Evolutionary conservation across 805 yeast species (phyloP).

Genomic region (Teunomyces cretensis): DNA sequence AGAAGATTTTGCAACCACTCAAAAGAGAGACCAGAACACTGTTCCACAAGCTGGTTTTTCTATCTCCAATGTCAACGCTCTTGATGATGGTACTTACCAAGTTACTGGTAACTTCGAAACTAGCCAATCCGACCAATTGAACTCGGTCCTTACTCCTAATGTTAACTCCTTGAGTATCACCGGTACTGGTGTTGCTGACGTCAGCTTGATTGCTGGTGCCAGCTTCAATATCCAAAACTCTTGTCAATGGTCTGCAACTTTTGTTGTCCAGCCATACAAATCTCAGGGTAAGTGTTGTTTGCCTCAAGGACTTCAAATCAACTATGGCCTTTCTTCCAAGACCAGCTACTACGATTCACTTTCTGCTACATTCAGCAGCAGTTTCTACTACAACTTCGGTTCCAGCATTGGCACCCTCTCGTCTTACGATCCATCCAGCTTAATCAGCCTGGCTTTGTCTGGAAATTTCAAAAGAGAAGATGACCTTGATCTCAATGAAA

Average conservation of each 20-base stretch:
- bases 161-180: slow-evolving; percentile 15
- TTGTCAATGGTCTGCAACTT: slow-evolving; percentile 22
- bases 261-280: slow-evolving; percentile 19
- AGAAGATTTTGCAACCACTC: slow-evolving; percentile 8
- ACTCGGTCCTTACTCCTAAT: slow-evolving; percentile 12
- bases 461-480: slow-evolving; percentile 10
- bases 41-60: slow-evolving; percentile 25
- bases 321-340: slow-evolving; percentile 12
- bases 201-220: slow-evolving; percentile 12
- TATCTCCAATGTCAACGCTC: slow-evolving; percentile 21
- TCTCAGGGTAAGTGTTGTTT: slow-evolving; percentile 21
- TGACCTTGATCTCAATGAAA: not conserved
- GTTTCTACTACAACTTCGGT: slow-evolving; percentile 6
- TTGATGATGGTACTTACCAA: slow-evolving; percentile 18
- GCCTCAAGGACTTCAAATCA: slow-evolving; percentile 21
- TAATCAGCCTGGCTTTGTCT: slow-evolving; percentile 3
- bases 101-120: slow-evolving; percentile 24
- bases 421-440: slow-evolving; percentile 5
- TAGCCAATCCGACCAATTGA: slow-evolving; percentile 18
- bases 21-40: slow-evolving; percentile 8
- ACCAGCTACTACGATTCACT: slow-evolving; percentile 6
- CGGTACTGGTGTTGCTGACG: slow-evolving; percentile 23
- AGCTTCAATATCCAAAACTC: slow-evolving; percentile 13
- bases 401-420: not conserved
- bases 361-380: slow-evolving; percentile 9